Conservation (phyloP, 805 yeast genomes). For the Kazachstania bromeliacearum region DNA sequence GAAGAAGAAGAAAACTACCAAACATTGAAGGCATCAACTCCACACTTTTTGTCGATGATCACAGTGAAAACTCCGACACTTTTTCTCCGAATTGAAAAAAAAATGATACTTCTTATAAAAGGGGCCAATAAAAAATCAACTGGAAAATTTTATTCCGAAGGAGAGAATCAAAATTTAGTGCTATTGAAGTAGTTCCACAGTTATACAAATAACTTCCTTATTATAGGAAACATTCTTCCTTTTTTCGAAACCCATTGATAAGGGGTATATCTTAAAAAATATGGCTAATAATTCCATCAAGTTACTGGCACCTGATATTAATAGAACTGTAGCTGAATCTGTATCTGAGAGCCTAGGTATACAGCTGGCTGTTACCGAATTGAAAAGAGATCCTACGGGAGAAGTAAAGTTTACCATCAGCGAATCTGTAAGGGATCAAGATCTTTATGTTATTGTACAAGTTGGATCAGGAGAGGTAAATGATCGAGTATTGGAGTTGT, state of each 20-base stretch:
- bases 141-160: neutral
- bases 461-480: constrained; percentile 71
- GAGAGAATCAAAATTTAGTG: too few species aligned
- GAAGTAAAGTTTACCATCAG: constrained; percentile 71
- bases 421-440: constrained; percentile 79
- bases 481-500: constrained; percentile 61
- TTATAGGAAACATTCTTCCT: too few species aligned
- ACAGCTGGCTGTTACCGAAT: constrained; percentile 48
- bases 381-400: constrained; percentile 57
- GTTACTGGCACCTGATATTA: constrained; percentile 56
- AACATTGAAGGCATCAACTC: too few species aligned
- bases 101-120: neutral
- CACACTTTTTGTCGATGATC: constrained; percentile 1
- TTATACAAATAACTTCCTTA: too few species aligned
- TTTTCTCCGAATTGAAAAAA: too few species aligned
- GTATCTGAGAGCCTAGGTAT: constrained; percentile 56
- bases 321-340: constrained; percentile 58
- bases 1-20: constrained; percentile 15
- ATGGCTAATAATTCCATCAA: constrained; percentile 71
- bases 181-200: too few species aligned
- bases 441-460: constrained; percentile 67
- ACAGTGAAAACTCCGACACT: too few species aligned
- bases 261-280: too few species aligned
- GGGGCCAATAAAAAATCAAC: neutral
- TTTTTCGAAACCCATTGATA: too few species aligned